Evolutionary conservation across 805 yeast species (phyloP), one percentile per base, ranked within the genome.

Genomic region (Metschnikowia shivogae): DNA sequence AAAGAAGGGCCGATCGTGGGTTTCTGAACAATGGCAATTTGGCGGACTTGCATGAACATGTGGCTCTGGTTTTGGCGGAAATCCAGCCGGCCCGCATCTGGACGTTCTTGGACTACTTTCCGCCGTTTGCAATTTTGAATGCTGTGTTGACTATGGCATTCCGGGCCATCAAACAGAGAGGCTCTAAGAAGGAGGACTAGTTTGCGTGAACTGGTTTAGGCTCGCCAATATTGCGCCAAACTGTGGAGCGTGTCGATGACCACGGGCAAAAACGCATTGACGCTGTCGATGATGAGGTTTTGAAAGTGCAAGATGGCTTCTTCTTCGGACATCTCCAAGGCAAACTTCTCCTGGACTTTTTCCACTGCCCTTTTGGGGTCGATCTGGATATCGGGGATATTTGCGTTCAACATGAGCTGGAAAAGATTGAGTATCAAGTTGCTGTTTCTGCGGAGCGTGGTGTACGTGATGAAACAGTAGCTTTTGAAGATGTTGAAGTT

Each of bases 211-310:
- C 17, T 14, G 27, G 29, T 5, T 31, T 49, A 92, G 0, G 97
- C 89, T 49, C 99, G 72, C 99, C 99, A 95, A 61, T 93, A 93
- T 61, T 93, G 99, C 0, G 99, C 97, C 61, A 93, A 74, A 65
- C 92, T 89, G 63, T 93, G 99, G 42, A 93, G 68, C 52, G 97
- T 80, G 60, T 93, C 99, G 44, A 93, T 93, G 13, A 95, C 96
- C 60, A 90, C 90, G 0, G 99, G 98, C 47, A 92, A 64, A 47
- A 93, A 78, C 0, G 99, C 98, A 60, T 81, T 87, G 13, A 93
- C 97, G 67, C 96, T 87, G 56, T 88, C 97, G 57, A 89, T 92
- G 56, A 93, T 95, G 60, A 93, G 75, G 50, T 83, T 88, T 60
- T 93, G 98, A 80, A 93, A 92, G 58, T 92, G 97, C 20, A 87